Conservation (phyloP, 371 early-diverging fungal genomes). For the Actinomortierella ambigua region DNA sequence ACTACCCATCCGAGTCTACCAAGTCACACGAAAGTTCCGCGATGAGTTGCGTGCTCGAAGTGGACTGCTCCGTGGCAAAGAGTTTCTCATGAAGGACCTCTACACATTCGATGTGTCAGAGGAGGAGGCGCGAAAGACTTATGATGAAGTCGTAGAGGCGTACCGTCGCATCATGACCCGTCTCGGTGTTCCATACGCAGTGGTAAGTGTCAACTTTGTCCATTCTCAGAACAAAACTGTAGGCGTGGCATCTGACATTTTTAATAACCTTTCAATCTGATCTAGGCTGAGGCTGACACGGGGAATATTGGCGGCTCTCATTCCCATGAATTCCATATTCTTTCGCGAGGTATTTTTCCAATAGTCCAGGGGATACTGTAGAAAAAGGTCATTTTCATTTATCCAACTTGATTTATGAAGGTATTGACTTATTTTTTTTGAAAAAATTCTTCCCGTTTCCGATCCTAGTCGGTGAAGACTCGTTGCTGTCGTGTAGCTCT, state of each 20-base stretch:
- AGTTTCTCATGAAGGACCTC: conserved; percentile 96
- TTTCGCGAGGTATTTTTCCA: conserved; percentile 57
- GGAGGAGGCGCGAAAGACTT: conserved; percentile 72
- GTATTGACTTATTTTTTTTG: neutral
- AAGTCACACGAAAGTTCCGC: conserved; percentile 86
- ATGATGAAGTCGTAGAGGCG: conserved; percentile 71
- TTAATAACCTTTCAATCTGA: neutral
- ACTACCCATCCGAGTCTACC: conserved; percentile 86
- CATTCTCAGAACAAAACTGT: neutral
- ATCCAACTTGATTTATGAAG: neutral
- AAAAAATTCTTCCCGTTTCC: neutral
- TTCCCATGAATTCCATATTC: conserved; percentile 90
- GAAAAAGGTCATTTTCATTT: neutral
- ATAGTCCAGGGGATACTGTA: no score
- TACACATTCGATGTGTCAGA: conserved; percentile 84
- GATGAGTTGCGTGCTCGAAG: conserved; percentile 86
- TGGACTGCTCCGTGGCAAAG: conserved; percentile 84
- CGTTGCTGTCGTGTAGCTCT: conserved; percentile 65
- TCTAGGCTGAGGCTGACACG: conserved; percentile 85
- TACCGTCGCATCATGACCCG: conserved; percentile 76
- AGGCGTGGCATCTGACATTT: neutral
- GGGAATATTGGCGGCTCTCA: conserved; percentile 90
- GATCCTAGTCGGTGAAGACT: conserved; percentile 79
- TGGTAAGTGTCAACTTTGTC: conserved; percentile 50
- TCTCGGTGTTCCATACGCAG: conserved; percentile 79